A percentile compares a stretch with the other conserved stretches of the same genome.
phyloP scores from a whole-genome alignment of 2,329 filamentous ascomycete genomes.

The Exophiala sp. region DNA sequence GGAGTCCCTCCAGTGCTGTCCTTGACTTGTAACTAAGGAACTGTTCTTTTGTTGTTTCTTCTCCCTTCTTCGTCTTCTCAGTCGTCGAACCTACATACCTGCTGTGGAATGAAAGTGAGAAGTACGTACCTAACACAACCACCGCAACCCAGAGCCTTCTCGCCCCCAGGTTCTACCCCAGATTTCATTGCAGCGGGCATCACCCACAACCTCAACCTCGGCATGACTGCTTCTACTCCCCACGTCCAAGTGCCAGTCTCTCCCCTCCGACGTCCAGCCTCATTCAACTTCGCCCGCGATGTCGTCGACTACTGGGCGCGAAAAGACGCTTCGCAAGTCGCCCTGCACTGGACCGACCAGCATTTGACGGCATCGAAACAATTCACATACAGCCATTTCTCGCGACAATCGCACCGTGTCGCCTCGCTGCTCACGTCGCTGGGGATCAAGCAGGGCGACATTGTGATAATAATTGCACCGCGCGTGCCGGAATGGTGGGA shows the following conservation, averaged over 20 bases:
- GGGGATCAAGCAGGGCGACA: constrained; percentile 34
- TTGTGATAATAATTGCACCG: constrained; percentile 36
- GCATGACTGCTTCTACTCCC: neutral
- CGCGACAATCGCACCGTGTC: constrained; percentile 35
- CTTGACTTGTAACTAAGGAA: no score
- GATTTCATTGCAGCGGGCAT: neutral
- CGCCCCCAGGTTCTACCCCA: no score
- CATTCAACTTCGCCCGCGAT: constrained; percentile 40
- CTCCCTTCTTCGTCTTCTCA: no score
- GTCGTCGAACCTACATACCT: no score
- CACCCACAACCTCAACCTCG: neutral
- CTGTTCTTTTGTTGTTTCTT: no score
- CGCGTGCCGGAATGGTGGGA: constrained; percentile 40
- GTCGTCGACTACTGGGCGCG: constrained; percentile 39
- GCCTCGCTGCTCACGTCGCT: constrained; percentile 34
- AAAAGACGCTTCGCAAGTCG: constrained; percentile 29
- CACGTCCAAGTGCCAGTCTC: constrained; percentile 11
- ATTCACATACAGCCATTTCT: constrained; percentile 36
- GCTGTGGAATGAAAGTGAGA: no score
- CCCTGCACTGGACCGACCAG: constrained; percentile 38
- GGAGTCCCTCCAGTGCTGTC: no score
- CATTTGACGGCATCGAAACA: constrained; percentile 30
- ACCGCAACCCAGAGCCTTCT: no score
- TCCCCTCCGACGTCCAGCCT: constrained; percentile 14
- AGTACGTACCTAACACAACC: no score